A percentile compares a stretch with the other conserved stretches of the same genome.
These are phyloP conservation scores for Purpureocillium lavendulum DNA, from an alignment of 2,329 filamentous ascomycete species.

Conservation along the genomic window DNA sequence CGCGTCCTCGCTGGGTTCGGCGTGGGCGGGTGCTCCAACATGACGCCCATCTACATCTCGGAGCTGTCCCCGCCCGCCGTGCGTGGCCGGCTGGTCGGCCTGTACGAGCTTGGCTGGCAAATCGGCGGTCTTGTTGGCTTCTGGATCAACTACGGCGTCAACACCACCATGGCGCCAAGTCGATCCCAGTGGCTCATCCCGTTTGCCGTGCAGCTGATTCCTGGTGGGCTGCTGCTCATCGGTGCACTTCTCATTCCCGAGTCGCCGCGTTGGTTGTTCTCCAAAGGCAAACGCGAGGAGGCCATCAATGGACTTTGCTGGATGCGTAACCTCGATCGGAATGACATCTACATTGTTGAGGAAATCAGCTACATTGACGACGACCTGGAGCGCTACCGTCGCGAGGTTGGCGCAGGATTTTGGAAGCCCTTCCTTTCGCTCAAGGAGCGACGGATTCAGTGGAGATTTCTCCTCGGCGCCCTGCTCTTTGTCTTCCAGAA, in stretches of 20 bases:
- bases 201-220: slow-evolving; percentile 59
- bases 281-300: slow-evolving; percentile 50
- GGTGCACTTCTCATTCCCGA: slow-evolving; percentile 54
- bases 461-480: slow-evolving; percentile 64
- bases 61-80: slow-evolving; percentile 12
- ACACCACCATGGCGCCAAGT: slow-evolving; percentile 35
- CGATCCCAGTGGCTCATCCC: slow-evolving; percentile 56
- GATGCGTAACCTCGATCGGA: slow-evolving; percentile 49
- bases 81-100: slow-evolving; percentile 12
- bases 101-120: slow-evolving; percentile 13
- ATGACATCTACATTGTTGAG: slow-evolving; percentile 61
- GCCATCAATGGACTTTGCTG: slow-evolving; percentile 52
- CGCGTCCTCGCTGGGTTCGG: slow-evolving; percentile 14
- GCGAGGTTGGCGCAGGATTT: slow-evolving; percentile 61
- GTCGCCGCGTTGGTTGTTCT: slow-evolving; percentile 63
- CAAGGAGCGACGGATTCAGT: slow-evolving; percentile 50
- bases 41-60: slow-evolving; percentile 14
- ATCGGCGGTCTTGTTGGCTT: slow-evolving; percentile 12
- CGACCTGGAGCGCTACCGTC: slow-evolving; percentile 56
- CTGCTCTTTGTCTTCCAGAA: slow-evolving; percentile 78
- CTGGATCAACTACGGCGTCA: slow-evolving; percentile 48
- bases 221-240: slow-evolving; percentile 51
- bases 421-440: slow-evolving; percentile 61
- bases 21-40: slow-evolving; percentile 14
- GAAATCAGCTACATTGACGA: slow-evolving; percentile 64